These are phyloP conservation scores for Saccharomycopsis sp. DNA, from an alignment of 805 yeast species.

Conservation along the genomic window DNA sequence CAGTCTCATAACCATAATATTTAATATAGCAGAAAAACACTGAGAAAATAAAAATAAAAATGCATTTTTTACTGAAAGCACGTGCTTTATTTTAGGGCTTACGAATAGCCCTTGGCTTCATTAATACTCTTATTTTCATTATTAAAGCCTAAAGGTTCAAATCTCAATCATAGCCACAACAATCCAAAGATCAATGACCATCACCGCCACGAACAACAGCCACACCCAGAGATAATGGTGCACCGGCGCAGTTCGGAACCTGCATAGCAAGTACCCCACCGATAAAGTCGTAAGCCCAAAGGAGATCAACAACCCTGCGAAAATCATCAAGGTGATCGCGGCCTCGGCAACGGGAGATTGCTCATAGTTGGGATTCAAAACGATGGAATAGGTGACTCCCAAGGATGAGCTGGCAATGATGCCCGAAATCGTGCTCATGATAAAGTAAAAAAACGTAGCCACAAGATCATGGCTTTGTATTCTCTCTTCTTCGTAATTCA, in stretches of 20 bases:
- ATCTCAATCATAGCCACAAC: slow-evolving; percentile 4
- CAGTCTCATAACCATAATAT: no score
- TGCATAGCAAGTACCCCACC: slow-evolving; percentile 8
- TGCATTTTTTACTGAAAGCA: no score
- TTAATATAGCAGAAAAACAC: no score
- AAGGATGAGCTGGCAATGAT: slow-evolving; percentile 14
- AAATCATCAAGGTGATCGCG: slow-evolving; percentile 2
- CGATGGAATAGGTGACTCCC: slow-evolving; percentile 15
- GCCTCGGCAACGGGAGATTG: slow-evolving; percentile 4
- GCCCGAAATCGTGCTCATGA: slow-evolving; percentile 12
- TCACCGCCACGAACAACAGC: slow-evolving; percentile 12
- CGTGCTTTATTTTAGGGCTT: no score
- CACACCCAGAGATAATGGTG: slow-evolving; percentile 17
- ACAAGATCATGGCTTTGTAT: slow-evolving; percentile 17
- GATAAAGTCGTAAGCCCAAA: slow-evolving; percentile 8
- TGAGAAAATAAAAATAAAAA: no score
- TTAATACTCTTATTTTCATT: no score
- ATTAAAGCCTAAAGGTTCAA: no score
- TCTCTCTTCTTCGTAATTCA: slow-evolving; percentile 13
- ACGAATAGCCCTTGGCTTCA: no score
- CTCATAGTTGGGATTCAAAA: slow-evolving; percentile 11
- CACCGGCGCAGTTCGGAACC: slow-evolving; percentile 15
- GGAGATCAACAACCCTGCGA: slow-evolving; percentile 7
- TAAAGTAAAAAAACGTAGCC: slow-evolving; percentile 18
- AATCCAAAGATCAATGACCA: no score